Percentiles rank a stretch among this genome's conserved stretches.
These are phyloP conservation scores for Isatis tinctoria DNA, from an alignment of 345 rosid species.

Conservation along the genomic window DNA sequence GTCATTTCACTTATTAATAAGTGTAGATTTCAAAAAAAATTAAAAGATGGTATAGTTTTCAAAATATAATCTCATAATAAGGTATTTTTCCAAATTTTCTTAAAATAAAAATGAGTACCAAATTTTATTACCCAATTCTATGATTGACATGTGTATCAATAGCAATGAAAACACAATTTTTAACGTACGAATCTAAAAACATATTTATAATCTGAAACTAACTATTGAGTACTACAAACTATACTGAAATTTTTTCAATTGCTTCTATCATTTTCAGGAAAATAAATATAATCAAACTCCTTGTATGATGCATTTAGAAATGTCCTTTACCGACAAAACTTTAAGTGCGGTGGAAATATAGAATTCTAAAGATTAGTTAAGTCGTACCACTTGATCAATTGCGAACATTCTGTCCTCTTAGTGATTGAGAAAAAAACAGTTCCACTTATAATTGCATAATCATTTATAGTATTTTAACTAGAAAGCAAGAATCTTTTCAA, in stretches of 20 bases:
- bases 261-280: background rate
- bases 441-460: background rate
- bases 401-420: constrained; percentile 9
- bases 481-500: background rate
- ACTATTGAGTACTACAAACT: background rate
- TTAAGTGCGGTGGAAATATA: background rate
- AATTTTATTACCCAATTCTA: no score
- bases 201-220: background rate
- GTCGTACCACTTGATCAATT: background rate
- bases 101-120: no score
- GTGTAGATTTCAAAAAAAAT: no score
- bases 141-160: no score
- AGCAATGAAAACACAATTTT: background rate
- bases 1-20: no score
- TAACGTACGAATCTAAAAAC: background rate
- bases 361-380: background rate
- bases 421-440: background rate
- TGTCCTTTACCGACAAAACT: constrained; percentile 20
- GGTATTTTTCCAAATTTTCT: no score
- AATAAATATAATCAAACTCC: background rate
- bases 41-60: no score
- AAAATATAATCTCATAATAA: no score
- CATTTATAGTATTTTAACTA: background rate
- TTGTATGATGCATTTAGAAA: background rate
- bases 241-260: background rate